phyloP scores from a whole-genome alignment of 257 asterid species.

The Phtheirospermum japonicum region DNA sequence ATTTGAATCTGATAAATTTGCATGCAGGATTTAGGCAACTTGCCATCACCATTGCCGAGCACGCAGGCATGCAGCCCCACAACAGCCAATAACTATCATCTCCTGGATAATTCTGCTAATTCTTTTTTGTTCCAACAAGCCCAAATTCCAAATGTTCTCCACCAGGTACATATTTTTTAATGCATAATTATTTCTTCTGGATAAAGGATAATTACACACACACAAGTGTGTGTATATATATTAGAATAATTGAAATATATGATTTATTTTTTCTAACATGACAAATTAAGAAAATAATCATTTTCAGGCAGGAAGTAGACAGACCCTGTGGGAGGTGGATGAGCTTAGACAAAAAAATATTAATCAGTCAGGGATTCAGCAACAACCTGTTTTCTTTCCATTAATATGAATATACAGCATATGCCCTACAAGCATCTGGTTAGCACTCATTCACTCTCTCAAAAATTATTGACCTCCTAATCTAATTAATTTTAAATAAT shows the following conservation, averaged over 20 bases:
- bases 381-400: constrained; percentile 59
- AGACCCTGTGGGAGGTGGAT: constrained; percentile 62
- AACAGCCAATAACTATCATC: constrained; percentile 33
- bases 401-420: constrained; percentile 33
- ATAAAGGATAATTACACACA: too few species aligned
- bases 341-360: constrained; percentile 50
- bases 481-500: too few species aligned
- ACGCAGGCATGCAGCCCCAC: constrained; percentile 38
- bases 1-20: too few species aligned
- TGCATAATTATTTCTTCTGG: too few species aligned
- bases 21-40: constrained; percentile 44
- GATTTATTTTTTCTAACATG: background rate
- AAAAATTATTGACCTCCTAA: too few species aligned
- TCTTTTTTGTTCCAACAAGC: too few species aligned
- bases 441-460: too few species aligned
- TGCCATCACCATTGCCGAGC: constrained; percentile 36
- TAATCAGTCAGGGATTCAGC: constrained; percentile 28
- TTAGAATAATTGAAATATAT: too few species aligned
- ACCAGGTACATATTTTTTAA: constrained; percentile 32
- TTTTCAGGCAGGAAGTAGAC: constrained; percentile 61
- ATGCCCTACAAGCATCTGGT: too few species aligned
- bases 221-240: background rate
- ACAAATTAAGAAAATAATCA: constrained; percentile 25
- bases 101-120: constrained; percentile 39
- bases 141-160: too few species aligned